Base-by-base conservation (phyloP, 1,284 basidiomycete species). In the Boletus sp. region DNA sequence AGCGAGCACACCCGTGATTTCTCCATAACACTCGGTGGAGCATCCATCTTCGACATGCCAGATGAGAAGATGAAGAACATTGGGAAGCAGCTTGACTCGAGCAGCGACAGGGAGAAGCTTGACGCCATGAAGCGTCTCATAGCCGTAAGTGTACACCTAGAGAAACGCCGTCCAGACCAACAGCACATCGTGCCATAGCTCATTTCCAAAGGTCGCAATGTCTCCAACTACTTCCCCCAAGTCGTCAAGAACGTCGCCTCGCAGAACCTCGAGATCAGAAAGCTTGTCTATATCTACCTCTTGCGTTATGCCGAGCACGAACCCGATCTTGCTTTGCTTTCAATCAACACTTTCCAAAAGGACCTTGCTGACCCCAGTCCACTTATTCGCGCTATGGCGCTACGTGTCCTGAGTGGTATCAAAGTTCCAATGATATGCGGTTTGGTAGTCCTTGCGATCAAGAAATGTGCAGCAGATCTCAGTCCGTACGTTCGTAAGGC, bases 261-360 rank as follows among this genome's bases (percentile, higher is more conserved):
- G 3, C 85, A 84, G 48, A 93, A 92, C 71, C 86, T 98, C 50
- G 95, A 98, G 74, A 91, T 98, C 64, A 88, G 96, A 62, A 98
- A 98, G 76, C 87, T 99, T 57, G 96, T 98, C 46, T 99, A 98
- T 75, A 96, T 98, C 65, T 98, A 96, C 76, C 88, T 99, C 61
- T 79, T 98, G 42, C 88, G 94, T 61, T 96, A 97, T 74, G 95
- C 96, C 46, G 86, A 91, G 50, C 85, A 88, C 51, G 94, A 96
- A 68, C 96, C 96, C 9, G 97, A 99, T 74, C 85, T 99, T 53
- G 92, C 97, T 0, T 78, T 99, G 39, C 82, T 99, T 27, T 96
- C 95, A 7, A 97, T 99, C 80, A 99, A 99, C 77, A 97, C 96
- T 12, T 98, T 98, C 72, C 97, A 99, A 75, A 94, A 95, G 73